Evolutionary conservation across 495 filamentous ascomycete species (phyloP), one percentile per base, ranked within the genome.

Genomic region (Echria macrotheca): DNA sequence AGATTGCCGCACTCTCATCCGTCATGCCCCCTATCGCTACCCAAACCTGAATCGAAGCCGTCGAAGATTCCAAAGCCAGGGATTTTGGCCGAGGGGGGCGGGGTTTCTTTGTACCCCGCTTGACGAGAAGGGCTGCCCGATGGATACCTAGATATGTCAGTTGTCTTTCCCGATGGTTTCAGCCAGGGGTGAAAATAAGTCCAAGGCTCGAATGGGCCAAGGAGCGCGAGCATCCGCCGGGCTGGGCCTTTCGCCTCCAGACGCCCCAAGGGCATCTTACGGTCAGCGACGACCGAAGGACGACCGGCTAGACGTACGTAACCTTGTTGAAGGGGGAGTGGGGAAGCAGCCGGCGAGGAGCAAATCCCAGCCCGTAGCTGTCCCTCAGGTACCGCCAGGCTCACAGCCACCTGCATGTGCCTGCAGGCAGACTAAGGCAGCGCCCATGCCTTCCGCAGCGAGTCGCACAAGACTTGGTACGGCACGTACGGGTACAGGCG

Each of bases 1-100:
- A 47, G 22, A 22, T 48, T 48, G 35, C 28, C 22, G 35, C 42
- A 53, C 54, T 57, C 43, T 57, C 38, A 40, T 46, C n/a, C 31
- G 29, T 52, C 44, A 57, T 57, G 49, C 50, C 36, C n/a, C 44
- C 38, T 29, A 49, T 49, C 44, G 54, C 40, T 49, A 51, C 43
- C 38, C 44, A 31, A 31, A 51, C n/a, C 26, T 29, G 36, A 36
- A 26, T 51, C 21, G 48, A 36, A 45, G 1, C 6, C 32, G 31
- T 56, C 9, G 48, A 42, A 46, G 26, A 8, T 51, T 42, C 28
- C 39, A 45, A 49, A 4, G 18, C 29, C 19, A 14, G 32, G 14
- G 18, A 39, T 38, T 26, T 25, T 44, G 23, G 40, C n/a, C 26
- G 25, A 24, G 28, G 7, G 35, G 44, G 38, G 41, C 19, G 48